Evolutionary conservation across 208 protist species (phyloP).

Genomic region (Leishmania amazonensis): DNA sequence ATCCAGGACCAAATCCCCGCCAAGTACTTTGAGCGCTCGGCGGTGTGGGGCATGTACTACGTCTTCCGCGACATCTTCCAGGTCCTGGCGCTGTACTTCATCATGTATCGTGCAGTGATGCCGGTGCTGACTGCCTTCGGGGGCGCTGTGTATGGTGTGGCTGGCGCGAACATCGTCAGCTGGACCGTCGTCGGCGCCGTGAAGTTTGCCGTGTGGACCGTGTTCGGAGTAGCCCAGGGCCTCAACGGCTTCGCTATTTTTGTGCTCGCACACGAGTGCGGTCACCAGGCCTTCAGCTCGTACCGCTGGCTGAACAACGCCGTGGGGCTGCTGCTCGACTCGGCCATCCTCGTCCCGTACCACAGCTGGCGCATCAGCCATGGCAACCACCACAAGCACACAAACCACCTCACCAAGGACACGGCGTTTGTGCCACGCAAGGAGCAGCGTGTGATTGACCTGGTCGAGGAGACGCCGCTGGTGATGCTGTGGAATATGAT

Average conservation of each 20-base stretch:
- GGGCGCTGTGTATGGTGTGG: constrained; percentile 11
- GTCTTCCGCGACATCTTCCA: constrained; percentile 66
- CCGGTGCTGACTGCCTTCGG: constrained; percentile 36
- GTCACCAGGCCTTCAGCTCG: constrained; percentile 92
- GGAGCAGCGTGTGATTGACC: constrained; percentile 53
- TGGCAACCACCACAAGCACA: constrained; percentile 94
- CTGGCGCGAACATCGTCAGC: constrained; percentile 9
- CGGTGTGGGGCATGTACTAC: constrained; percentile 50
- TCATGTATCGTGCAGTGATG: constrained; percentile 59
- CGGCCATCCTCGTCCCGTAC: constrained; percentile 91
- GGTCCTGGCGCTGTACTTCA: constrained; percentile 42
- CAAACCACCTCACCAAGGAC: constrained; percentile 94
- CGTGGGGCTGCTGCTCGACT: constrained; percentile 91
- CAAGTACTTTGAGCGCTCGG: constrained; percentile 74
- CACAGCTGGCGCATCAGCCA: constrained; percentile 94
- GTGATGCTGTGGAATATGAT: constrained; percentile 51
- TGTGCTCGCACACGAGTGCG: constrained; percentile 96
- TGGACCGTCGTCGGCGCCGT: constrained; percentile 20
- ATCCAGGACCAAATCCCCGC: constrained; percentile 78
- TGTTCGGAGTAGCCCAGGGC: constrained; percentile 86
- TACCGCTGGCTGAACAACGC: constrained; percentile 79
- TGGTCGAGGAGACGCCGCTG: constrained; percentile 73
- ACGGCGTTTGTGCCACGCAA: constrained; percentile 84
- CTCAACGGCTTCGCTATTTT: constrained; percentile 88
- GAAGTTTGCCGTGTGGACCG: constrained; percentile 51